Conservation (phyloP, 805 yeast species). For the Kodamaea laetipori region DNA sequence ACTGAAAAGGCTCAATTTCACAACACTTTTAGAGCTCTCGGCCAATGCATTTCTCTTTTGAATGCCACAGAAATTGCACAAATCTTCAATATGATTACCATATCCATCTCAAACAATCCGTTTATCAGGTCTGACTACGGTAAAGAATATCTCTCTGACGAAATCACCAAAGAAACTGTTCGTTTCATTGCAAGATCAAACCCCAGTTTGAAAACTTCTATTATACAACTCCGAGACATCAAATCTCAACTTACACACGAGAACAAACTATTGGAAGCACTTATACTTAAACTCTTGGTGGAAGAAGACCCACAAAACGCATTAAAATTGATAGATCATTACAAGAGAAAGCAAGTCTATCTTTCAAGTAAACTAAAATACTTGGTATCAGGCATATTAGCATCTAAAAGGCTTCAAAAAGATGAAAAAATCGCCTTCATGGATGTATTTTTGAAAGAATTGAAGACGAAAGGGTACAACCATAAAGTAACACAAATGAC, state of each 20-base stretch:
- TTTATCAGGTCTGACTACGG: slow-evolving; percentile 16
- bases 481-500: slow-evolving; percentile 19
- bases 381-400: slow-evolving; percentile 31
- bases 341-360: slow-evolving; percentile 22
- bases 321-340: slow-evolving; percentile 25
- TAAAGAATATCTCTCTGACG: slow-evolving; percentile 22
- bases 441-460: slow-evolving; percentile 20
- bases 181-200: slow-evolving; percentile 21
- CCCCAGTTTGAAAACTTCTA: slow-evolving; percentile 13
- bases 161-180: slow-evolving; percentile 22
- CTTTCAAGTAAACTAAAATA: slow-evolving; percentile 22
- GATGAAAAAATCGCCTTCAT: slow-evolving; percentile 23
- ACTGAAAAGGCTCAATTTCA: slow-evolving; percentile 27
- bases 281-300: slow-evolving; percentile 29
- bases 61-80: slow-evolving; percentile 19
- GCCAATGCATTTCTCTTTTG: slow-evolving; percentile 31
- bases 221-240: slow-evolving; percentile 24
- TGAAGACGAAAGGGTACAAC: slow-evolving; percentile 23
- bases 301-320: slow-evolving; percentile 29
- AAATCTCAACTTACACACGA: slow-evolving; percentile 19
- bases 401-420: slow-evolving; percentile 18
- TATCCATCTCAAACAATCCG: neutral
- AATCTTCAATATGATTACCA: slow-evolving; percentile 20
- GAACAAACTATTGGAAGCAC: slow-evolving; percentile 18
- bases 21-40: slow-evolving; percentile 29